Conservation (phyloP, 805 yeast species). For the Jamesozyma gamospora region DNA sequence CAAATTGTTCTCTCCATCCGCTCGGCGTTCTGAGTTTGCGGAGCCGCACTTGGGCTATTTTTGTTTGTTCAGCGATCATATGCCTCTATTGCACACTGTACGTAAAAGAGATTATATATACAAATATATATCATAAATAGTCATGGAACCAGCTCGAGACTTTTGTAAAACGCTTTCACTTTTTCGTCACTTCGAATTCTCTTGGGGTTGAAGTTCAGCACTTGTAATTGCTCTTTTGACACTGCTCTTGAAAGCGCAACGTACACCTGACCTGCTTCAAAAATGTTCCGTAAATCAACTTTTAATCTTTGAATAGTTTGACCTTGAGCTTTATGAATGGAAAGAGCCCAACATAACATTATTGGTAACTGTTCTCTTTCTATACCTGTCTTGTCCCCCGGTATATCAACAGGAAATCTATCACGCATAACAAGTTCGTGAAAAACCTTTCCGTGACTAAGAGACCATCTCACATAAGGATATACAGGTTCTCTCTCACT, state of each 20-base stretch:
- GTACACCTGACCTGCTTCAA: conserved; percentile 77
- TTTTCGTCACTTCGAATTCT: conserved; percentile 50
- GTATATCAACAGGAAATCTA: conserved; percentile 33
- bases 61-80: too few species aligned
- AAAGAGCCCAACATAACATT: conserved; percentile 70
- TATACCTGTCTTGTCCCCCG: conserved; percentile 25
- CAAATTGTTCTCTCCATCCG: too few species aligned
- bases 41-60: too few species aligned
- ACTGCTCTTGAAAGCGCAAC: conserved; percentile 77
- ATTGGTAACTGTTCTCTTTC: conserved; percentile 56
- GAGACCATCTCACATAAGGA: conserved; percentile 30
- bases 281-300: conserved; percentile 55
- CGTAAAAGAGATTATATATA: too few species aligned
- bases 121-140: background rate
- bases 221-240: conserved; percentile 53
- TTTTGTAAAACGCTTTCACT: conserved; percentile 52
- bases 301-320: conserved; percentile 65
- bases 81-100: too few species aligned
- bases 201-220: conserved; percentile 50
- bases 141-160: conserved; percentile 26
- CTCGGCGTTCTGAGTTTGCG: too few species aligned
- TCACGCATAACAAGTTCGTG: conserved; percentile 31
- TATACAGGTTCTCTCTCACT: conserved; percentile 12
- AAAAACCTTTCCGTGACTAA: conserved; percentile 18
- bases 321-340: conserved; percentile 80